Evolutionary conservation across 2,329 filamentous ascomycete genomes (phyloP).

Genomic region (Arthrobotrys iridis): DNA sequence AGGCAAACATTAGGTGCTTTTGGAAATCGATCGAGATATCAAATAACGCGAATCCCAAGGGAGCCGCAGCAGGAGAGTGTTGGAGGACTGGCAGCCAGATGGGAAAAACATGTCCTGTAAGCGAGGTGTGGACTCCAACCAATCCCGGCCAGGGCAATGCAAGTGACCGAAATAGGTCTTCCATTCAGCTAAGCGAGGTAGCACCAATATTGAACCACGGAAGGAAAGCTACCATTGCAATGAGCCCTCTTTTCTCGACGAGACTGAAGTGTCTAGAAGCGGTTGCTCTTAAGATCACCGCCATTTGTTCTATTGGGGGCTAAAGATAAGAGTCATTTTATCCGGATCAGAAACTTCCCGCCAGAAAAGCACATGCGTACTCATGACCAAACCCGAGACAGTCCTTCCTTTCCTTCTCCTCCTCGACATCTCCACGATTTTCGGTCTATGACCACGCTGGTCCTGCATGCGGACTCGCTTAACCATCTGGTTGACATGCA

Average conservation of each 20-base stretch:
- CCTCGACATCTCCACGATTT: constrained; percentile 23
- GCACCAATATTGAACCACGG: background rate
- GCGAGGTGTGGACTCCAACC: constrained; percentile 43
- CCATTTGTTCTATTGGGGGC: background rate
- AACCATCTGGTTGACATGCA: background rate
- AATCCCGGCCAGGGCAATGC: constrained; percentile 30
- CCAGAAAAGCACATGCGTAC: background rate
- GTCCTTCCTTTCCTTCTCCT: background rate
- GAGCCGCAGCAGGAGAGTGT: constrained; percentile 13
- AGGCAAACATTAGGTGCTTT: background rate
- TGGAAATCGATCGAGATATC: background rate
- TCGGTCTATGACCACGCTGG: background rate
- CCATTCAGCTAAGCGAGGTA: constrained; percentile 27
- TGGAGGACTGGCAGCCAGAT: background rate
- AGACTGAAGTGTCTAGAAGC: constrained; percentile 9
- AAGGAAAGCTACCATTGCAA: background rate
- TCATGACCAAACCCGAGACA: background rate
- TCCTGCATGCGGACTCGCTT: constrained; percentile 27
- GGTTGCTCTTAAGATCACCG: background rate
- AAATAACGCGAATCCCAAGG: constrained; percentile 5
- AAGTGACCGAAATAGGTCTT: constrained; percentile 21
- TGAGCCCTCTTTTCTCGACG: constrained; percentile 13
- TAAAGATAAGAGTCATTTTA: constrained; percentile 3
- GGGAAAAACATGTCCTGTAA: constrained; percentile 1
- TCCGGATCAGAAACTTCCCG: background rate